A percentile compares a stretch with the other conserved stretches of the same genome.
phyloP scores from a whole-genome alignment of 108 stramenopile species.

The Nitzschia sp. region DNA sequence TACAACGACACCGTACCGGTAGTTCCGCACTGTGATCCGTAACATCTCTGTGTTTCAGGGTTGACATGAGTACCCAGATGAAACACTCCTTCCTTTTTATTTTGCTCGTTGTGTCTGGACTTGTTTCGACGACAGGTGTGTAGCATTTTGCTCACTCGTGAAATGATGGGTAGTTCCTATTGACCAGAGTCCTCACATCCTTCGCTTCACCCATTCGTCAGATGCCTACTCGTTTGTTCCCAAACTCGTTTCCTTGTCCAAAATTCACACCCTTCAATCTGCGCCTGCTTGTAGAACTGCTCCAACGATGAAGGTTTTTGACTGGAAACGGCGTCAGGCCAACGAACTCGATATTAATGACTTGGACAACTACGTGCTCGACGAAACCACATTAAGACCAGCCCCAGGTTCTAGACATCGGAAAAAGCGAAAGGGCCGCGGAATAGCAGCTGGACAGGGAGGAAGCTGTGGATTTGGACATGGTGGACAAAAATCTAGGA shows the following conservation, averaged over 20 bases:
- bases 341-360: slow-evolving; percentile 77
- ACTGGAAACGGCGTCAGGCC: slow-evolving; percentile 92
- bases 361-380: slow-evolving; percentile 67
- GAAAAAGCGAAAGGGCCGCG: slow-evolving; percentile 92
- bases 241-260: slow-evolving; percentile 7
- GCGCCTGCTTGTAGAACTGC: slow-evolving; percentile 26
- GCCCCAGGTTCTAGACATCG: slow-evolving; percentile 83
- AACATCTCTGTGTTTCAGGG: no score
- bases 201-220: not conserved
- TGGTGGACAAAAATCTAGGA: slow-evolving; percentile 95
- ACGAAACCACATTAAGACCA: slow-evolving; percentile 69
- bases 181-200: no score
- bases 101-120: no score
- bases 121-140: no score
- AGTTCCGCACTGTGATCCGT: no score
- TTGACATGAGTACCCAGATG: no score
- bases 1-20: no score
- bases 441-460: slow-evolving; percentile 96
- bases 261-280: slow-evolving; percentile 20
- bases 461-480: slow-evolving; percentile 96
- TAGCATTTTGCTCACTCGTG: no score
- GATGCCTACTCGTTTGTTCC: slow-evolving; percentile 44
- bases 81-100: no score
- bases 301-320: slow-evolving; percentile 86
- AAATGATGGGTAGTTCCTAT: no score